These are phyloP conservation scores for Curvularia hawaiiensis DNA, from an alignment of 2,329 filamentous ascomycete genomes.

Conservation along the genomic window DNA sequence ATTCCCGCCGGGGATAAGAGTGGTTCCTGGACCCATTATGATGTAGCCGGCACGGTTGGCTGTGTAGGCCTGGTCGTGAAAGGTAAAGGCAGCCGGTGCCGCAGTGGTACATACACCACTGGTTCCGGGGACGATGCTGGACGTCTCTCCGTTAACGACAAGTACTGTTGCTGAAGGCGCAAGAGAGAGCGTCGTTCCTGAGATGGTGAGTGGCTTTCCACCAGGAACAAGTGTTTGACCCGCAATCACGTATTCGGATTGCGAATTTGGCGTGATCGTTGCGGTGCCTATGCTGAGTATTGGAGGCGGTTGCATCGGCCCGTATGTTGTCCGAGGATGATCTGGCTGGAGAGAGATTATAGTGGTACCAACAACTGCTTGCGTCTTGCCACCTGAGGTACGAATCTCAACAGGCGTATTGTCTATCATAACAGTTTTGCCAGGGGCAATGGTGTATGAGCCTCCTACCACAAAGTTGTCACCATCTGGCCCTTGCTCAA, in stretches of 20 bases:
- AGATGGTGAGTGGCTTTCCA: slow-evolving; percentile 42
- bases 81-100: slow-evolving; percentile 40
- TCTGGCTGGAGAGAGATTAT: slow-evolving; percentile 20
- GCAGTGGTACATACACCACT: slow-evolving; percentile 31
- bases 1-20: slow-evolving; percentile 45
- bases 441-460: slow-evolving; percentile 26
- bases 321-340: slow-evolving; percentile 22
- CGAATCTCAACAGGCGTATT: slow-evolving; percentile 35
- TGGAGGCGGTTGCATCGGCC: slow-evolving; percentile 14
- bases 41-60: slow-evolving; percentile 53
- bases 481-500: slow-evolving; percentile 21
- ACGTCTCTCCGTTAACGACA: slow-evolving; percentile 41
- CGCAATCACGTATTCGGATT: slow-evolving; percentile 35
- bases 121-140: slow-evolving; percentile 24
- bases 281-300: slow-evolving; percentile 29
- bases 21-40: slow-evolving; percentile 45
- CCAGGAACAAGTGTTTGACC: slow-evolving; percentile 43
- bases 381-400: slow-evolving; percentile 25
- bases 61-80: slow-evolving; percentile 46
- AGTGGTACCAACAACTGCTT: slow-evolving; percentile 31
- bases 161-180: slow-evolving; percentile 46
- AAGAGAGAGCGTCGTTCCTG: slow-evolving; percentile 42
- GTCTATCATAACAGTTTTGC: slow-evolving; percentile 30
- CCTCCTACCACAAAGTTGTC: slow-evolving; percentile 26
- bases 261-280: slow-evolving; percentile 31